Conservation (phyloP, 768 basidiomycete species). For the Lactifluus echinatus region DNA sequence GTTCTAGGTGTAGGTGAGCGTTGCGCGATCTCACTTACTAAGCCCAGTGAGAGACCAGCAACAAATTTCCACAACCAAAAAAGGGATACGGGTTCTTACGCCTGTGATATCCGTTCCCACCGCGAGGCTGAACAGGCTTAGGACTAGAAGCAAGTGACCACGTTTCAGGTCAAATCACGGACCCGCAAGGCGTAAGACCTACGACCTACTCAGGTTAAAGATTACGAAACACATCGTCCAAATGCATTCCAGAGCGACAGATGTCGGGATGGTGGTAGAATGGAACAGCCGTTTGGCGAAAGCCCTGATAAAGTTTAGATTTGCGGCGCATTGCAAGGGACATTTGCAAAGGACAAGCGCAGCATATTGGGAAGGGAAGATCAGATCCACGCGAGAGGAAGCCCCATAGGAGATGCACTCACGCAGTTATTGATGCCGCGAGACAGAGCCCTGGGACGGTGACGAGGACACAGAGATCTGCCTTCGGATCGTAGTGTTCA, state of each 20-base stretch:
- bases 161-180: neutral
- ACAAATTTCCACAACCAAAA: conserved; percentile 12
- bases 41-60: conserved; percentile 17
- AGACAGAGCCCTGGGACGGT: conserved; percentile 13
- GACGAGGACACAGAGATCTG: conserved; percentile 17
- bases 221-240: conserved; percentile 19
- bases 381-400: neutral
- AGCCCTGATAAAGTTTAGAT: neutral
- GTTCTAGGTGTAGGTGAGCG: neutral
- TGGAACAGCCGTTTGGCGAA: conserved; percentile 13
- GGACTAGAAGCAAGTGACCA: conserved; percentile 1
- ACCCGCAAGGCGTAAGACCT: neutral
- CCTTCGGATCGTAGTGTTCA: conserved; percentile 9
- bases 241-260: conserved; percentile 19
- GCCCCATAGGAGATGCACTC: neutral
- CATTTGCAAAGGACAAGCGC: neutral
- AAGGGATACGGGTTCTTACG: neutral
- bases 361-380: neutral
- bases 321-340: neutral
- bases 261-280: neutral
- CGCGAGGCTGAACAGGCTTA: conserved; percentile 14
- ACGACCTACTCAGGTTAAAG: conserved; percentile 14
- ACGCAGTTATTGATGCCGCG: neutral
- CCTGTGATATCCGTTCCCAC: neutral
- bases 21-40: conserved; percentile 2